These are phyloP conservation scores for Ophiostoma tasmaniense DNA, from an alignment of 2,329 filamentous ascomycete genomes.

Conservation along the genomic window DNA sequence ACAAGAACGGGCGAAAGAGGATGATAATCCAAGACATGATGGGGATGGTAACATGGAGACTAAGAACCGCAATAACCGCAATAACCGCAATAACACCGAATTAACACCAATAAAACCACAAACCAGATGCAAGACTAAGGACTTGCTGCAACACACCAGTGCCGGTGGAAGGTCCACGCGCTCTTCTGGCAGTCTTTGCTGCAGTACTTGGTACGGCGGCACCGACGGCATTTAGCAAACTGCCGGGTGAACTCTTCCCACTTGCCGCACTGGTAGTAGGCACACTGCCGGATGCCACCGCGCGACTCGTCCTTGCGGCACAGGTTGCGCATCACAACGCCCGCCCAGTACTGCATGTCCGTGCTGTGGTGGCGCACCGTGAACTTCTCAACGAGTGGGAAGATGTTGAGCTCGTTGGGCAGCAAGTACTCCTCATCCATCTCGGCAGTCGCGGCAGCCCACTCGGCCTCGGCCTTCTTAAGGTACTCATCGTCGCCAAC, in stretches of 20 bases:
- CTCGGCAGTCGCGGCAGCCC: not conserved
- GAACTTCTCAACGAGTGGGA: constrained; percentile 96
- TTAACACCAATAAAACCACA: not conserved
- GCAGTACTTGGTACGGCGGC: constrained; percentile 95
- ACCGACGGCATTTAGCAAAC: constrained; percentile 95
- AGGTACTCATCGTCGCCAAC: constrained; percentile 16
- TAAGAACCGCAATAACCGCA: not conserved
- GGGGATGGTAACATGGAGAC: not conserved
- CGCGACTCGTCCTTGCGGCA: constrained; percentile 95
- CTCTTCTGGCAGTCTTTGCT: constrained; percentile 99
- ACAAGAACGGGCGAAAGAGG: not conserved
- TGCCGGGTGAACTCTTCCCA: constrained; percentile 97
- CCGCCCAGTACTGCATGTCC: constrained; percentile 99
- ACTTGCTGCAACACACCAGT: constrained; percentile 83
- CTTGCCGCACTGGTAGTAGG: constrained; percentile 95
- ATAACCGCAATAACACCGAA: not conserved
- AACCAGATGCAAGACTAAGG: constrained; percentile 29
- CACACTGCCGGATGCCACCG: constrained; percentile 92
- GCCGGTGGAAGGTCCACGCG: constrained; percentile 94
- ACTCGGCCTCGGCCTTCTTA: constrained; percentile 48
- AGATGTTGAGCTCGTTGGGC: constrained; percentile 95
- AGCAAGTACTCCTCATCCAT: constrained; percentile 76
- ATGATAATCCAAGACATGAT: not conserved
- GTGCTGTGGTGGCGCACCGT: constrained; percentile 90
- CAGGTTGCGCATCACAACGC: constrained; percentile 96